Percentiles rank a stretch among this genome's conserved stretches.
Conservation (phyloP, 208 protist genomes). For the Trypanosoma conorhini region DNA sequence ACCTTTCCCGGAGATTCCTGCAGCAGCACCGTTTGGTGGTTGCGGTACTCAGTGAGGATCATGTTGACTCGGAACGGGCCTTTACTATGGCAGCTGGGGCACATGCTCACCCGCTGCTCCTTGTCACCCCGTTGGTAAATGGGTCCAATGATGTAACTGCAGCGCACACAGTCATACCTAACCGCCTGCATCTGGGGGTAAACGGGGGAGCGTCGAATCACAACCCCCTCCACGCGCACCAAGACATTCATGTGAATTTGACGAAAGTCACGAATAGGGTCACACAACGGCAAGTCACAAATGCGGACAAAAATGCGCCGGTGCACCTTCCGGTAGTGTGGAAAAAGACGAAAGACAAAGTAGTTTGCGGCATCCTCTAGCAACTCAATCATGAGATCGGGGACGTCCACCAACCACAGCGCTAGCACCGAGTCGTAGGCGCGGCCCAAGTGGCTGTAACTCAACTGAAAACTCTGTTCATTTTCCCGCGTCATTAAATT, state of each 20-base stretch:
- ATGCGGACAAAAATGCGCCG: slow-evolving; percentile 96
- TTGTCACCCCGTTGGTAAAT: slow-evolving; percentile 90
- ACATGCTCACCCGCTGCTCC: slow-evolving; percentile 88
- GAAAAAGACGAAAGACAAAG: slow-evolving; percentile 91
- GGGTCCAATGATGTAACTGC: slow-evolving; percentile 92
- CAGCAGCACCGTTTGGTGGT: slow-evolving; percentile 98
- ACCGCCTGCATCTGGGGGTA: slow-evolving; percentile 98
- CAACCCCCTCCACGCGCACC: slow-evolving; percentile 97
- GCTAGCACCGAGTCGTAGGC: slow-evolving; percentile 92
- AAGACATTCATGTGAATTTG: slow-evolving; percentile 98
- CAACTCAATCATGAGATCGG: slow-evolving; percentile 97
- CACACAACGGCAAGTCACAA: slow-evolving; percentile 95
- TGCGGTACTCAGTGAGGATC: slow-evolving; percentile 98
- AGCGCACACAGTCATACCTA: slow-evolving; percentile 97
- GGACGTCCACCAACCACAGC: slow-evolving; percentile 97
- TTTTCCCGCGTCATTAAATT: slow-evolving; percentile 92
- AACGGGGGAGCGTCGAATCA: slow-evolving; percentile 97
- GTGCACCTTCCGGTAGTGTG: slow-evolving; percentile 94
- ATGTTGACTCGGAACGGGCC: slow-evolving; percentile 97
- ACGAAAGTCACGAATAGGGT: slow-evolving; percentile 98
- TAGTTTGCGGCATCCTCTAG: slow-evolving; percentile 96
- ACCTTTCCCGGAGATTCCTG: slow-evolving; percentile 99
- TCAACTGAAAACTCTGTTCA: slow-evolving; percentile 93
- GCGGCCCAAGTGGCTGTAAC: slow-evolving; percentile 93
- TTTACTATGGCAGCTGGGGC: slow-evolving; percentile 92